Conservation (phyloP, 495 filamentous ascomycete genomes). For the Delitschia confertaspora region DNA sequence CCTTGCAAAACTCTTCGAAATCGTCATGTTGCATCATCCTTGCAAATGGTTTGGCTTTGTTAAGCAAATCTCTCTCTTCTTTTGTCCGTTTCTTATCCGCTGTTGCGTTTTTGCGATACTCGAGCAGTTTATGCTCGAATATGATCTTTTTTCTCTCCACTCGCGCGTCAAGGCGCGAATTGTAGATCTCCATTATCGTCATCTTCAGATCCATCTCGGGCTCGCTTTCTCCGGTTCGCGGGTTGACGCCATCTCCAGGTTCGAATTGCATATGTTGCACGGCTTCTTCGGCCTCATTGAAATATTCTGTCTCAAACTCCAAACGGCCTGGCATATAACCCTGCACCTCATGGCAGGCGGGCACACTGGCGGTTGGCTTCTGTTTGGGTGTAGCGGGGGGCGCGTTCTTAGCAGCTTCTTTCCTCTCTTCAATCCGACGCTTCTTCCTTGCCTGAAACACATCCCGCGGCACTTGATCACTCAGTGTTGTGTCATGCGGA, state of each 20-base stretch:
- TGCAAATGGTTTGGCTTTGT: constrained; percentile 91
- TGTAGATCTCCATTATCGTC: constrained; percentile 98
- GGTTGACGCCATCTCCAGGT: constrained; percentile 83
- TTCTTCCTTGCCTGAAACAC: constrained; percentile 94
- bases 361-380: constrained; percentile 89
- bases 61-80: constrained; percentile 81
- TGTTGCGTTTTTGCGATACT: constrained; percentile 81
- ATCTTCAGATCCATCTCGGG: constrained; percentile 96
- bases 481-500: constrained; percentile 66
- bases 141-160: constrained; percentile 96
- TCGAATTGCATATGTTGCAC: constrained; percentile 98
- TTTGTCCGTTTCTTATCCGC: constrained; percentile 91
- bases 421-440: constrained; percentile 82
- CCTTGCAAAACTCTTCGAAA: constrained; percentile 75
- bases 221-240: constrained; percentile 70
- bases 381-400: constrained; percentile 80
- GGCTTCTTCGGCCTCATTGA: constrained; percentile 95
- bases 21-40: constrained; percentile 92
- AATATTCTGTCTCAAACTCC: constrained; percentile 95
- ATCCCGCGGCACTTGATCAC: constrained; percentile 72
- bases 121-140: constrained; percentile 86
- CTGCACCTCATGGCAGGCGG: constrained; percentile 92
- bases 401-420: constrained; percentile 77
- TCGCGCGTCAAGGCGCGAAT: constrained; percentile 77
- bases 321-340: constrained; percentile 97